A percentile compares a stretch with the other conserved stretches of the same genome.
These are phyloP conservation scores for Ustilago sp. DNA, from an alignment of 1,284 basidiomycete genomes.

Conservation along the genomic window DNA sequence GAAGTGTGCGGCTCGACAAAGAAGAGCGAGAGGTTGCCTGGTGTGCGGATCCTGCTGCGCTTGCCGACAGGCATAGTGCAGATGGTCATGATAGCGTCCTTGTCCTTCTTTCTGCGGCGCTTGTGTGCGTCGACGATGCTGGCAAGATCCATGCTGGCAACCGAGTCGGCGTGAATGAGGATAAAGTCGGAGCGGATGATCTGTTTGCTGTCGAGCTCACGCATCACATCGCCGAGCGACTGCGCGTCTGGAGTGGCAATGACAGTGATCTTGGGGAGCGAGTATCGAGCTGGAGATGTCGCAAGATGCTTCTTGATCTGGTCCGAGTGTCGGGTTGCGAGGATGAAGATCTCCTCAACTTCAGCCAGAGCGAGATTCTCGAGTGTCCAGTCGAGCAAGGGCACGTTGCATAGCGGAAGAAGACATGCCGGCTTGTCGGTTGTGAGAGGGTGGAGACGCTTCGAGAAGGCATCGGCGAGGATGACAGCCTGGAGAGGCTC, in stretches of 20 bases:
- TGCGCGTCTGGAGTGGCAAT: constrained; percentile 88
- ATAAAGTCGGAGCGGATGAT: constrained; percentile 83
- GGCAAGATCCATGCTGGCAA: constrained; percentile 91
- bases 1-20: constrained; percentile 60
- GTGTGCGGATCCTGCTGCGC: constrained; percentile 45
- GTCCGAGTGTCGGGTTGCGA: constrained; percentile 74
- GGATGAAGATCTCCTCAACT: constrained; percentile 94
- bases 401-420: constrained; percentile 91
- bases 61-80: constrained; percentile 48
- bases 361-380: constrained; percentile 91
- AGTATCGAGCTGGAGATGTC: constrained; percentile 31
- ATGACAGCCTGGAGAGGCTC: constrained; percentile 84
- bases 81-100: constrained; percentile 91
- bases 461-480: constrained; percentile 94
- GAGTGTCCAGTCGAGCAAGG: constrained; percentile 94
- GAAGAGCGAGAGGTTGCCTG: constrained; percentile 60
- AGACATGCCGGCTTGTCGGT: constrained; percentile 74
- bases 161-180: constrained; percentile 91
- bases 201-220: constrained; percentile 89
- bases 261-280: constrained; percentile 75
- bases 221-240: constrained; percentile 93
- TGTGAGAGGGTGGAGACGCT: constrained; percentile 88
- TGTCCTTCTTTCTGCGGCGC: constrained; percentile 85
- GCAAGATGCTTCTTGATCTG: constrained; percentile 76
- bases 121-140: constrained; percentile 89